phyloP scores from a whole-genome alignment of 1,284 basidiomycete species.

The Tilletia caries region DNA sequence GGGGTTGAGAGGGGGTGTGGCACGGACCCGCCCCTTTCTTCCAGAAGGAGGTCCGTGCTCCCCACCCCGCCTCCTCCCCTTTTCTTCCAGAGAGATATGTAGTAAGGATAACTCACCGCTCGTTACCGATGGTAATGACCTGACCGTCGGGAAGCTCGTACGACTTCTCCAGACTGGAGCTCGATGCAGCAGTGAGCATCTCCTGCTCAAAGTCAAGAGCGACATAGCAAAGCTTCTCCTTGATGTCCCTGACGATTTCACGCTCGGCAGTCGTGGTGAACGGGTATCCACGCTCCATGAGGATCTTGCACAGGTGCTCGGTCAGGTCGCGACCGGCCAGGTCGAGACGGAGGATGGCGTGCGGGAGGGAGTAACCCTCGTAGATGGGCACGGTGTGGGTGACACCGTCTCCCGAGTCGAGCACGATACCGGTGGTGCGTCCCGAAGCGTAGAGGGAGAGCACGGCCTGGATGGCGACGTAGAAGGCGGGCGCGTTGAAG shows the following conservation, averaged over 20 bases:
- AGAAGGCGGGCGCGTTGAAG: constrained; percentile 89
- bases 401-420: constrained; percentile 91
- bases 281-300: constrained; percentile 88
- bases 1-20: too few relatives aligned
- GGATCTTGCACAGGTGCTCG: constrained; percentile 82
- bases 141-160: constrained; percentile 96
- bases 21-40: too few relatives aligned
- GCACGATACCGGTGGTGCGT: constrained; percentile 85
- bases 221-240: constrained; percentile 97
- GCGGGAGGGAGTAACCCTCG: constrained; percentile 90
- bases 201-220: constrained; percentile 96
- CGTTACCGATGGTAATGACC: constrained; percentile 93
- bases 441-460: constrained; percentile 88
- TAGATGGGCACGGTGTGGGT: constrained; percentile 91
- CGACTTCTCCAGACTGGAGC: constrained; percentile 86
- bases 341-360: constrained; percentile 91
- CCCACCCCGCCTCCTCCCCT: too few relatives aligned
- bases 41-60: too few relatives aligned
- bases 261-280: constrained; percentile 90
- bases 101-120: constrained; percentile 69
- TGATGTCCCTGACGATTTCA: constrained; percentile 96
- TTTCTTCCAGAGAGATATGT: too few relatives aligned
- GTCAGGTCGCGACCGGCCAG: constrained; percentile 93
- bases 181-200: constrained; percentile 85
- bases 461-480: constrained; percentile 88